Evolutionary conservation across 305 asterid genomes (phyloP), one percentile per base, ranked within the genome.

Genomic region (Nicotiana rustica): DNA sequence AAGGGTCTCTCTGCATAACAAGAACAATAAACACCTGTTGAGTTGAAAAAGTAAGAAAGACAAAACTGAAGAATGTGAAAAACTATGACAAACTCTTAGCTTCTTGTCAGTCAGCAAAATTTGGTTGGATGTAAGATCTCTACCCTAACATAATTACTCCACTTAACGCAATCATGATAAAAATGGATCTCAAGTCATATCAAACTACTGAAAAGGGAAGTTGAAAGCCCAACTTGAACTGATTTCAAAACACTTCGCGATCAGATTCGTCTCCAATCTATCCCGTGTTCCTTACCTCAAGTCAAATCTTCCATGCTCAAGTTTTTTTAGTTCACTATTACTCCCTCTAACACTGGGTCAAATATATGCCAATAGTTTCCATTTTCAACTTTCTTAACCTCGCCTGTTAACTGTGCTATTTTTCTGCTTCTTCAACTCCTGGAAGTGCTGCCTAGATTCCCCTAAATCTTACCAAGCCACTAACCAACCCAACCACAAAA

Each of bases 1-100:
- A 44, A 87, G 70, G 88, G 83, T 90, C 66, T 82, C 84, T 77
- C 99, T 93, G 93, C 62, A 83, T 6, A 84, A 77, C 59, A 10
- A 25, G 80, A 76, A 76, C 18, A 76, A 6, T 8, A 52, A 15
- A 55, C 29, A 76, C 49, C 9, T 76, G 66, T 55, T 76, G 49
- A 55, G 25, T 49, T 7, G 79, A 73, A 49, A 52, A 52, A 14
- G 17, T 25, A 75, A 73, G 4, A 6, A 44, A 44, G 4, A 21
- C 14, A 73, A 1, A 47, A 15, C 29, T 52, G 80, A 75, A 75
- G 29, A 25, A 15, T 3, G 65, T 25, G 15, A 41, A 7, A 41
- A 75, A 52, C 65, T 52, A 49, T 36, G 52, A 17, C 15, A 4
- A 36, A 67, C 55, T 15, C 75, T 52, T 4, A 33, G 52, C 14